phyloP scores from a whole-genome alignment of 345 rosid species.

The Ceriops decandra region DNA sequence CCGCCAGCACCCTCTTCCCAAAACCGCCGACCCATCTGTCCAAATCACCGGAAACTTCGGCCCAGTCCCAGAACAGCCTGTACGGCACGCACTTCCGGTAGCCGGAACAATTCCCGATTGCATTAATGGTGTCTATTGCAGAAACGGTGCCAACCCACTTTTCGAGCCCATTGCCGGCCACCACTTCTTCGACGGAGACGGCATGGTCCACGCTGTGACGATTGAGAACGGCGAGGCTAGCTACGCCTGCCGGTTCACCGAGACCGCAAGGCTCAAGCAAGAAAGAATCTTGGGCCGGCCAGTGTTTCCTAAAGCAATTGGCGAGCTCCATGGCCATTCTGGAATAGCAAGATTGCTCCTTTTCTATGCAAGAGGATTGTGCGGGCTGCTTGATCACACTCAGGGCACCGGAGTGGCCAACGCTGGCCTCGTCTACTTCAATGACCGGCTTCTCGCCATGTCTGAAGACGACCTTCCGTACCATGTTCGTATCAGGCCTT shows the following conservation, averaged over 20 bases:
- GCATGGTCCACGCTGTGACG: constrained; percentile 85
- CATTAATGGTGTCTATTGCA: constrained; percentile 75
- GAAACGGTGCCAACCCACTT: constrained; percentile 95
- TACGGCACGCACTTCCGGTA: constrained; percentile 46
- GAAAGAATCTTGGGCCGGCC: constrained; percentile 28
- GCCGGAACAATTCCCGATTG: constrained; percentile 67
- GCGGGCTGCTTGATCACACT: constrained; percentile 56
- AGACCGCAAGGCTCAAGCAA: constrained; percentile 30
- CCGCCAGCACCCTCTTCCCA: constrained; percentile 60
- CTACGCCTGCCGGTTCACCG: constrained; percentile 88
- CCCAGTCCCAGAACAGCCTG: constrained; percentile 76
- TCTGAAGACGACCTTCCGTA: constrained; percentile 92
- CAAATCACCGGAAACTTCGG: constrained; percentile 91
- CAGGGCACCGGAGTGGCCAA: constrained; percentile 84
- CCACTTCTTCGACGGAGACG: constrained; percentile 93
- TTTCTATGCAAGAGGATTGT: constrained; percentile 65
- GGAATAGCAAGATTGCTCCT: constrained; percentile 71
- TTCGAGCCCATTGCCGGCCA: constrained; percentile 85
- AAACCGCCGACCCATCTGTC: constrained; percentile 73
- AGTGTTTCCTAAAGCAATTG: constrained; percentile 84
- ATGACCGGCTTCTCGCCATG: constrained; percentile 74
- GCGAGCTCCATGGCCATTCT: constrained; percentile 81
- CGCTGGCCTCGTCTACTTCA: constrained; percentile 82
- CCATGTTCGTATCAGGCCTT: constrained; percentile 54
- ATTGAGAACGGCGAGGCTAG: constrained; percentile 55